phyloP scores from a whole-genome alignment of 75 land plant genomes.

The Pinus tabuliformis region DNA sequence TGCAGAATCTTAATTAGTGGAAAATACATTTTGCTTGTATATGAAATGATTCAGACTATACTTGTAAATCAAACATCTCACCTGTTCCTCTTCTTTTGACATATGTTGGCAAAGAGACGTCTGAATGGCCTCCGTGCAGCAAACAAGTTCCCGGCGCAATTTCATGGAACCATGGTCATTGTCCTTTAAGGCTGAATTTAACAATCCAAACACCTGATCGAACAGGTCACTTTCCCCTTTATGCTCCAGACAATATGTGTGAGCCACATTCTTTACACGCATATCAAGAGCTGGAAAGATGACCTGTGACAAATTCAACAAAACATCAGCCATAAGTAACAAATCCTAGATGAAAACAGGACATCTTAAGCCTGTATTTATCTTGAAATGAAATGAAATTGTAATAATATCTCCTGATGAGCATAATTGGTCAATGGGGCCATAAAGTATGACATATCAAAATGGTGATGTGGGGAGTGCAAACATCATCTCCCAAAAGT shows the following conservation, averaged over 20 bases:
- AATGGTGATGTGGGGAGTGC: too few species aligned
- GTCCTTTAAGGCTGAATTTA: slow-evolving; percentile 36
- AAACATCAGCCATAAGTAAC: too few species aligned
- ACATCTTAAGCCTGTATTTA: too few species aligned
- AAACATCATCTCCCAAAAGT: too few species aligned
- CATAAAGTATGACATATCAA: too few species aligned
- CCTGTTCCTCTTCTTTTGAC: slow-evolving; percentile 92
- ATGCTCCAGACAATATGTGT: slow-evolving; percentile 78
- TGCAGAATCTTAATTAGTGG: background rate
- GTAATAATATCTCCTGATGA: too few species aligned
- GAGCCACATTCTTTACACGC: slow-evolving; percentile 85
- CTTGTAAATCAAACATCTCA: slow-evolving; percentile 8
- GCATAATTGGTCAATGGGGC: too few species aligned
- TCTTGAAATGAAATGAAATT: too few species aligned
- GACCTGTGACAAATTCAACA: slow-evolving; percentile 34
- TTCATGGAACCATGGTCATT: slow-evolving; percentile 19
- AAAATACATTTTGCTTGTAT: background rate
- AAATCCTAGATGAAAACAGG: too few species aligned
- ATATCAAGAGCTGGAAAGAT: slow-evolving; percentile 82
- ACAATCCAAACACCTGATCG: slow-evolving; percentile 52
- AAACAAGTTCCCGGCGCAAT: slow-evolving; percentile 54
- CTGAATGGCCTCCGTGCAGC: slow-evolving; percentile 60
- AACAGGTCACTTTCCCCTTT: slow-evolving; percentile 73
- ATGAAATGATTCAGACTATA: too few species aligned
- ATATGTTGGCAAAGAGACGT: slow-evolving; percentile 75